phyloP scores from a whole-genome alignment of 305 asterid genomes.

The Fraxinus paxiana region DNA sequence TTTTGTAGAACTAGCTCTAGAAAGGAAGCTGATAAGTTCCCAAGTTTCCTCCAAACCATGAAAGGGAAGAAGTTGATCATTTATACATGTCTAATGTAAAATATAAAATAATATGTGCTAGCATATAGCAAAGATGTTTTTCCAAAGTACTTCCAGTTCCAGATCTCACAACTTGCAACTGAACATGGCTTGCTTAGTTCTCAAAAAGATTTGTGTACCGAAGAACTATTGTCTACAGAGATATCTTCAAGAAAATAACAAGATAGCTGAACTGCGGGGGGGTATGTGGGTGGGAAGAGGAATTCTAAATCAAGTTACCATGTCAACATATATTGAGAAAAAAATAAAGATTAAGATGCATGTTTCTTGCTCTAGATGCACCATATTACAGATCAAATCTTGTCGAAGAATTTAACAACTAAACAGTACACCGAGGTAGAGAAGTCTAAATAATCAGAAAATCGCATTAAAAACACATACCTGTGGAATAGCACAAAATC shows the following conservation, averaged over 20 bases:
- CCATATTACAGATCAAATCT: background rate
- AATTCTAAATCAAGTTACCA: background rate
- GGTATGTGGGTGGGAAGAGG: background rate
- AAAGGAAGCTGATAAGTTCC: background rate
- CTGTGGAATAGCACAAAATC: slow-evolving; percentile 61
- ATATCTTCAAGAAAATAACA: background rate
- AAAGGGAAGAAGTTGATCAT: background rate
- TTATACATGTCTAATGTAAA: background rate
- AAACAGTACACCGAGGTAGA: background rate
- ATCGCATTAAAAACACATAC: background rate
- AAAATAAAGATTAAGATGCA: background rate
- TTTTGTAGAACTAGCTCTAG: background rate
- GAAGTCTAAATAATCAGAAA: background rate
- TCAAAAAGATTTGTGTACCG: background rate
- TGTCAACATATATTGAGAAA: background rate
- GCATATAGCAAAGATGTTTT: background rate
- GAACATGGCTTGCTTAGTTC: background rate
- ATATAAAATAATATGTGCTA: background rate
- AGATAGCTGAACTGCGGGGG: background rate
- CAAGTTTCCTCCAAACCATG: background rate
- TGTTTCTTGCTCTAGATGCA: background rate
- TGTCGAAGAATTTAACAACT: background rate
- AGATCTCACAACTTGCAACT: background rate
- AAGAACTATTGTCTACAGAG: background rate
- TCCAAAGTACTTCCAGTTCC: background rate